Evolutionary conservation across 345 rosid genomes (phyloP), one percentile per base, ranked within the genome.

Genomic region (Gossypium sturtianum): DNA sequence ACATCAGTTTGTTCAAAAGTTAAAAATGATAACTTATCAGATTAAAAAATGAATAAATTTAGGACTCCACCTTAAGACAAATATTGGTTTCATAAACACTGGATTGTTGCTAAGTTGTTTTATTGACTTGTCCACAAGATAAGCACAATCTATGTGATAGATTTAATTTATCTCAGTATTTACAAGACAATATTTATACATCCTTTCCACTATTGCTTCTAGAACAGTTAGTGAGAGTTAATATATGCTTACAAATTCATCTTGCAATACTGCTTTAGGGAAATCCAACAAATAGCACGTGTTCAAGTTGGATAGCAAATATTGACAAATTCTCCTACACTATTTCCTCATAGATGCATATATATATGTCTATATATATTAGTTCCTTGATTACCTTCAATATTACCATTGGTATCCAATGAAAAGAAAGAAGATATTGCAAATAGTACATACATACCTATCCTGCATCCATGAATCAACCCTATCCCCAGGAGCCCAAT

Each of bases 401-500:
- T 9, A 29, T 7, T 52, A 70, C 25, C 10, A 70, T 29, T 72
- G 9, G 17, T 1, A 15, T 62, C 47, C 25, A 56, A 22, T 74
- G 65, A 15, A 52, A 11, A 3, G 22, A 56, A 65, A 70, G 56
- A 51, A 66, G 44, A 73, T 17, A 17, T 17, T 52, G 51, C 43
- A 23, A n/a, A 22, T 3, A 56, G 43, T n/a, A 56, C 38, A 71
- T 17, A 17, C 64, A 73, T 84, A 95, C 99, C 99, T 86, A 71
- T 91, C 91, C 76, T 80, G 87, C 69, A 91, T 86, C 92, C 93
- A 90, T 61, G 90, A 89, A 78, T 96, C 98, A 56, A 91, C 97
- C 82, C 82, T 88, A 78, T 96, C 99, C 64, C 98, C 99, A 83
- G 89, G 82, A 63, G 91, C 89, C 97, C 98, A 96, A 47, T 51